Evolutionary conservation across 2,329 filamentous ascomycete species (phyloP).

Genomic region (Venturia carpophila): DNA sequence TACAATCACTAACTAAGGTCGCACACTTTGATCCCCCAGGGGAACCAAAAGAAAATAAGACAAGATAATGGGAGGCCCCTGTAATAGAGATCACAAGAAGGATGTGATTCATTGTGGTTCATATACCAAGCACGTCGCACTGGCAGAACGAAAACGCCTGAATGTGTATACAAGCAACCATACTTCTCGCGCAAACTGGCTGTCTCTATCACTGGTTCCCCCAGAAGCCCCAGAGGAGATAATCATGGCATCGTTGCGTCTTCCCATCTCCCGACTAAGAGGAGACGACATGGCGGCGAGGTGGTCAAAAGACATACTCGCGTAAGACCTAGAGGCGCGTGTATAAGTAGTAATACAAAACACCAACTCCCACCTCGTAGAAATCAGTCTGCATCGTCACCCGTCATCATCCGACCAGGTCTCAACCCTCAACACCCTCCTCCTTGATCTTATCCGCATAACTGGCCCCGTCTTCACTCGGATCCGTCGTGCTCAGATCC

Average conservation of each 20-base stretch:
- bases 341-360: background rate
- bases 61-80: too few relatives aligned
- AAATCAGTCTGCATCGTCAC: background rate
- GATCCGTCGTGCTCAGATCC: constrained; percentile 19
- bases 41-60: too few relatives aligned
- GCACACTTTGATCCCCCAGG: too few relatives aligned
- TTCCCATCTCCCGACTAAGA: background rate
- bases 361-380: background rate
- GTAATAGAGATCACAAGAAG: too few relatives aligned
- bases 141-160: too few relatives aligned
- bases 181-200: too few relatives aligned
- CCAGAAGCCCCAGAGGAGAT: background rate
- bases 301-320: background rate
- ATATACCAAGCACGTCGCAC: too few relatives aligned
- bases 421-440: constrained; percentile 8
- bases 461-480: constrained; percentile 13
- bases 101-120: too few relatives aligned
- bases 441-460: constrained; percentile 19
- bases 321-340: background rate
- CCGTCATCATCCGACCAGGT: too few relatives aligned
- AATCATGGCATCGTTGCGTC: background rate
- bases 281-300: background rate
- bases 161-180: too few relatives aligned
- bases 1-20: too few relatives aligned
- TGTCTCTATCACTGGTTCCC: too few relatives aligned